Conservation (phyloP, 768 basidiomycete species). For the Suillus alpinus region DNA sequence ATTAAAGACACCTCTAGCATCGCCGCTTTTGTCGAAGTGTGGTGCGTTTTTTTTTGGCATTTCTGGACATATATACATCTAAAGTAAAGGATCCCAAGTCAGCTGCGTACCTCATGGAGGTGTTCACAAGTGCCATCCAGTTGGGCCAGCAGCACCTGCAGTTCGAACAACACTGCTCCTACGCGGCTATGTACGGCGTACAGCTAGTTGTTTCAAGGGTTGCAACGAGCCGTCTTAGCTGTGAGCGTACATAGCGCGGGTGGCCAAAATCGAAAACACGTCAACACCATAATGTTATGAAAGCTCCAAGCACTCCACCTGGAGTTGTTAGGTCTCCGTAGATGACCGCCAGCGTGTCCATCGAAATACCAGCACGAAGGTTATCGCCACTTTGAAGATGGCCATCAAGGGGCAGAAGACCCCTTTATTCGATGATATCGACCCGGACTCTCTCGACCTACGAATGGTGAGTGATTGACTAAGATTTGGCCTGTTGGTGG, state of each 20-base stretch:
- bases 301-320: not conserved
- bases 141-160: not conserved
- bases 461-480: not conserved
- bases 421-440: not conserved
- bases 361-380: slow-evolving; percentile 5
- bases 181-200: not conserved
- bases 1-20: slow-evolving; percentile 53
- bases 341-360: not conserved
- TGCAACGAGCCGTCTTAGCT: not conserved
- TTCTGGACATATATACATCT: no score
- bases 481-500: no score
- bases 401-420: slow-evolving; percentile 4
- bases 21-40: slow-evolving; percentile 67
- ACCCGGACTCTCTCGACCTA: not conserved
- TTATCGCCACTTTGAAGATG: not conserved
- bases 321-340: slow-evolving; percentile 5
- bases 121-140: slow-evolving; percentile 35
- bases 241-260: no score
- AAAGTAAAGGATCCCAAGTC: slow-evolving; percentile 44
- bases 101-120: slow-evolving; percentile 71
- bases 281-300: not conserved
- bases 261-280: no score
- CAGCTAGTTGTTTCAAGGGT: not conserved
- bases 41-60: slow-evolving; percentile 38
- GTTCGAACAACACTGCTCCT: not conserved